Evolutionary conservation across 345 rosid genomes (phyloP).

Genomic region (Euphorbia lathyris): DNA sequence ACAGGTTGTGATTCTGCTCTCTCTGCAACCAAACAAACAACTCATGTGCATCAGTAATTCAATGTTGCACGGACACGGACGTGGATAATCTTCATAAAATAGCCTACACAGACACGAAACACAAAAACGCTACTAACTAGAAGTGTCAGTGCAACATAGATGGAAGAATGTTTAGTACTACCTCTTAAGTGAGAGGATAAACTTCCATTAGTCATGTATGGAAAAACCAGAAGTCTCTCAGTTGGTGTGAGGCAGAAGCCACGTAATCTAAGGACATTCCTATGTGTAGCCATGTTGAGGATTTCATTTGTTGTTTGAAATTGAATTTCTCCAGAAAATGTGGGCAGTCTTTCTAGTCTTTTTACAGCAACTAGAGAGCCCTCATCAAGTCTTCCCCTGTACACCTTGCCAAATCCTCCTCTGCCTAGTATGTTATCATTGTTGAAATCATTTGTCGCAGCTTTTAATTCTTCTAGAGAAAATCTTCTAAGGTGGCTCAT

Average conservation of each 20-base stretch:
- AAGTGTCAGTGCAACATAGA: too few species aligned
- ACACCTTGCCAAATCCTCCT: conserved; percentile 19
- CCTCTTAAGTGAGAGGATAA: conserved; percentile 14
- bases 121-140: too few species aligned
- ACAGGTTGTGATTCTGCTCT: conserved; percentile 2
- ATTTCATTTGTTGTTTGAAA: conserved; percentile 11
- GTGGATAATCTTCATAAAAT: too few species aligned
- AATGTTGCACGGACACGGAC: too few species aligned
- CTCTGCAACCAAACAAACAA: neutral
- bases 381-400: conserved; percentile 4
- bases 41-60: too few species aligned
- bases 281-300: conserved; percentile 11
- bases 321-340: conserved; percentile 5
- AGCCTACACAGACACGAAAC: too few species aligned
- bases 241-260: conserved; percentile 8
- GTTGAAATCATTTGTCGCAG: conserved; percentile 14
- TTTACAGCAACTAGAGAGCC: conserved; percentile 17
- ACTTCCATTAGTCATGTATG: conserved; percentile 15
- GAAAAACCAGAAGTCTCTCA: conserved; percentile 13
- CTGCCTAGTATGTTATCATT: conserved; percentile 11
- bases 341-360: neutral
- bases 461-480: conserved; percentile 11
- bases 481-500: conserved; percentile 20
- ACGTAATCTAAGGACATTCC: conserved; percentile 8
- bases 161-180: too few species aligned